These are phyloP conservation scores for Fusarium temperatum DNA, from an alignment of 2,329 filamentous ascomycete species.

Conservation along the genomic window DNA sequence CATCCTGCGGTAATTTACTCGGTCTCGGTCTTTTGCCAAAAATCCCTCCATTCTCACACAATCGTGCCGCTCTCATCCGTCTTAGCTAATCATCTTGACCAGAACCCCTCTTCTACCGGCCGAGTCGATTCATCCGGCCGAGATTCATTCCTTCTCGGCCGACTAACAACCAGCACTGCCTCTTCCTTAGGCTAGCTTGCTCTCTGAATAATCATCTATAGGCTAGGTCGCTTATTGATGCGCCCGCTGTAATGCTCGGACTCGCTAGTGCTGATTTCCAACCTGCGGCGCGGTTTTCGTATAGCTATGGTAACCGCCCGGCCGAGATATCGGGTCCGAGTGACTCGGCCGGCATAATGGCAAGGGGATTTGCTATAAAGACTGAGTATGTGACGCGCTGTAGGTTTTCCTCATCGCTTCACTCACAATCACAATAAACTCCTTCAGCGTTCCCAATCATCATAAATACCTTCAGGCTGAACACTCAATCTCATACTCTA, in stretches of 20 bases:
- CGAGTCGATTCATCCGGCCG: conserved; percentile 7
- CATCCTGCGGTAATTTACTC: not conserved
- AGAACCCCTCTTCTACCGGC: not conserved
- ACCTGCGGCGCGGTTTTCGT: not conserved
- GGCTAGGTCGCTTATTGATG: not conserved
- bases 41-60: not conserved
- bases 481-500: not conserved
- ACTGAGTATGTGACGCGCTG: not conserved
- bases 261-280: not conserved
- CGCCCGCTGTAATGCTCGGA: not conserved
- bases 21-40: conserved; percentile 1
- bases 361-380: conserved; percentile 4
- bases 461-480: not conserved
- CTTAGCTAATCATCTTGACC: not conserved
- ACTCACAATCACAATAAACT: not conserved
- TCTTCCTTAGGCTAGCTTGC: not conserved
- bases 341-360: not conserved
- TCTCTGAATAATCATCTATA: not conserved
- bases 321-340: not conserved
- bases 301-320: not conserved
- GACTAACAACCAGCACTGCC: not conserved
- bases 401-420: fast-evolving
- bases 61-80: not conserved
- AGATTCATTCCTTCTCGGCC: not conserved
- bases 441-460: fast-evolving